A percentile compares a stretch with the other conserved stretches of the same genome.
Evolutionary conservation across 345 rosid species (phyloP).

Genomic region (Acer campestre): DNA sequence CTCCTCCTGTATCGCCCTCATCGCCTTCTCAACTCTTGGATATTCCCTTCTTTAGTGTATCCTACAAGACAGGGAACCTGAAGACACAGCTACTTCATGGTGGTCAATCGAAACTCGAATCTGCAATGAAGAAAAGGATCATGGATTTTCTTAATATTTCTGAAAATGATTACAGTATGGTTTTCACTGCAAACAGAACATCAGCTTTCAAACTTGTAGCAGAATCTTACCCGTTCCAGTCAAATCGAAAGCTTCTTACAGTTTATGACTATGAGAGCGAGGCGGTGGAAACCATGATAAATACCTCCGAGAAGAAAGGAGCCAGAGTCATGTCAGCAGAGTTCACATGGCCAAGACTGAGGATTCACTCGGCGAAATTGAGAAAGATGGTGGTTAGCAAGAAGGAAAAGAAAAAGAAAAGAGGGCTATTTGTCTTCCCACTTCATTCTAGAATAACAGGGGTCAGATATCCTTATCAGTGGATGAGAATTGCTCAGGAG

Average conservation of each 20-base stretch:
- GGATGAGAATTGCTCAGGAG: constrained; percentile 91
- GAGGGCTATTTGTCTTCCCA: constrained; percentile 87
- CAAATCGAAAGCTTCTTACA: constrained; percentile 60
- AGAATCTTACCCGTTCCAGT: constrained; percentile 81
- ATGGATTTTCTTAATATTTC: constrained; percentile 77
- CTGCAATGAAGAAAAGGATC: constrained; percentile 70
- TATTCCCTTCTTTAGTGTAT: constrained; percentile 80
- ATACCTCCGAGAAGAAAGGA: constrained; percentile 70
- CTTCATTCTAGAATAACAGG: constrained; percentile 89
- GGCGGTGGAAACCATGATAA: constrained; percentile 71
- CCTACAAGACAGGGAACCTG: constrained; percentile 74
- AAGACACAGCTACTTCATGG: constrained; percentile 83
- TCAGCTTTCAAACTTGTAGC: constrained; percentile 93
- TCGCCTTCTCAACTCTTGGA: constrained; percentile 35
- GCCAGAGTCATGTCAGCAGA: constrained; percentile 75
- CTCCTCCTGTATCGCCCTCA: constrained; percentile 16
- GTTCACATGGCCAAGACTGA: constrained; percentile 89
- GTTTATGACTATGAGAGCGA: constrained; percentile 92
- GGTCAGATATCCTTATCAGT: constrained; percentile 81
- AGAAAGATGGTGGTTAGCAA: constrained; percentile 63
- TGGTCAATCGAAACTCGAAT: constrained; percentile 66
- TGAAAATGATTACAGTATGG: constrained; percentile 79
- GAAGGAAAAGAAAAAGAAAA: constrained; percentile 52
- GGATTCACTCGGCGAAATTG: constrained; percentile 66
- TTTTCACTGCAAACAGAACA: constrained; percentile 83